phyloP scores from a whole-genome alignment of 305 asterid species.

The Nicotiana rustica region DNA sequence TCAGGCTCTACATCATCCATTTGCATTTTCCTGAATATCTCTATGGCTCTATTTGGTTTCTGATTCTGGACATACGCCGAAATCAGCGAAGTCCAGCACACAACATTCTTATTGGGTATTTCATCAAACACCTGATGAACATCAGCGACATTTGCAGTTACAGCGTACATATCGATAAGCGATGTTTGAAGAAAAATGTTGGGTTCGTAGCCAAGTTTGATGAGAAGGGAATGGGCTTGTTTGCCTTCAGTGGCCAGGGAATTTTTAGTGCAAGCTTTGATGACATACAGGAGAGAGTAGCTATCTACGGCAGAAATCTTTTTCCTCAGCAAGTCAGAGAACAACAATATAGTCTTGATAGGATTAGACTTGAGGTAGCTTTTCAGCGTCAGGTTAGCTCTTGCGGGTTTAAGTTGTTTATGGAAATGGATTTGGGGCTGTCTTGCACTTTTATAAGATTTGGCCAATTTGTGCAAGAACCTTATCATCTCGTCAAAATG shows the following conservation, averaged over 20 bases:
- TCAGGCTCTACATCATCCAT: slow-evolving; percentile 50
- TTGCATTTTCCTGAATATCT: slow-evolving; percentile 54
- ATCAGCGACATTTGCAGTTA: slow-evolving; percentile 43
- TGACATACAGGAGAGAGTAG: slow-evolving; percentile 47
- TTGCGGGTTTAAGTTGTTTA: slow-evolving; percentile 37
- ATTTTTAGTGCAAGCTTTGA: slow-evolving; percentile 43
- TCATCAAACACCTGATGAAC: slow-evolving; percentile 53
- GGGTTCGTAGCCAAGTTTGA: slow-evolving; percentile 42
- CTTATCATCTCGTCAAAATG: slow-evolving; percentile 39
- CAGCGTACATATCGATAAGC: slow-evolving; percentile 58
- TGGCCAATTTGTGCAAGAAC: slow-evolving; percentile 36
- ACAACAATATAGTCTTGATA: slow-evolving; percentile 38
- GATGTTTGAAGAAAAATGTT: slow-evolving; percentile 43
- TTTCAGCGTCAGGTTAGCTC: slow-evolving; percentile 42
- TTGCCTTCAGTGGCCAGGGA: slow-evolving; percentile 38
- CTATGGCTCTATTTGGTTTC: slow-evolving; percentile 43
- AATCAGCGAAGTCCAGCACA: slow-evolving; percentile 67
- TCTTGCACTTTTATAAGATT: neutral
- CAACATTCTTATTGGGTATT: slow-evolving; percentile 57
- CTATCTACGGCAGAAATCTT: slow-evolving; percentile 44
- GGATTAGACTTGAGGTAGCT: slow-evolving; percentile 40
- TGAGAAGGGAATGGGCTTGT: slow-evolving; percentile 39
- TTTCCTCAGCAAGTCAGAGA: slow-evolving; percentile 40
- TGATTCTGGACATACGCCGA: slow-evolving; percentile 54
- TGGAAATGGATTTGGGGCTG: slow-evolving; percentile 33